Evolutionary conservation across 2,329 filamentous ascomycete genomes (phyloP).

Genomic region (Aureobasidium subglaciale): DNA sequence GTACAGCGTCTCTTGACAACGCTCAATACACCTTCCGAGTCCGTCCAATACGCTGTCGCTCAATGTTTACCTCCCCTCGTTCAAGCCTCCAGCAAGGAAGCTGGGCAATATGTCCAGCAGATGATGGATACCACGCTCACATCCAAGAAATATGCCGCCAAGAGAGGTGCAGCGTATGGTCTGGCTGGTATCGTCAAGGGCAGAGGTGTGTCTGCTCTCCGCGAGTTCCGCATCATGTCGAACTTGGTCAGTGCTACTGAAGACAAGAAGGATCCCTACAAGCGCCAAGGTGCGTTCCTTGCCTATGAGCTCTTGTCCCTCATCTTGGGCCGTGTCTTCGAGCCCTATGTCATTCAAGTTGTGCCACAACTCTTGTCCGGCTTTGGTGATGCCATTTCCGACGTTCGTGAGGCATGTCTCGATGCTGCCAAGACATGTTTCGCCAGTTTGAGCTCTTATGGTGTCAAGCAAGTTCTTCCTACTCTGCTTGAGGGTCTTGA

Average conservation of each 20-base stretch:
- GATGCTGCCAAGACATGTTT: slow-evolving; percentile 94
- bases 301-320: slow-evolving; percentile 86
- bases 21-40: slow-evolving; percentile 88
- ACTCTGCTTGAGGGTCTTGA: slow-evolving; percentile 87
- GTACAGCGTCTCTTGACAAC: slow-evolving; percentile 80
- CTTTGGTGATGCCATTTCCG: slow-evolving; percentile 80
- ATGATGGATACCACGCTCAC: slow-evolving; percentile 76
- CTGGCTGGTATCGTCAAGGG: slow-evolving; percentile 84
- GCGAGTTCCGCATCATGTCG: slow-evolving; percentile 79
- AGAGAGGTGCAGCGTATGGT: slow-evolving; percentile 90
- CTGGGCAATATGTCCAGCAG: slow-evolving; percentile 70
- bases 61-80: slow-evolving; percentile 91
- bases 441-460: slow-evolving; percentile 84
- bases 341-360: slow-evolving; percentile 93
- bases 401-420: slow-evolving; percentile 87
- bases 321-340: slow-evolving; percentile 80
- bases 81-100: slow-evolving; percentile 68
- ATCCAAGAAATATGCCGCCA: slow-evolving; percentile 84
- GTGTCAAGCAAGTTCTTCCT: slow-evolving; percentile 89
- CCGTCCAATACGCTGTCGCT: slow-evolving; percentile 92
- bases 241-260: slow-evolving; percentile 76
- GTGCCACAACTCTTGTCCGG: slow-evolving; percentile 82
- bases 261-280: slow-evolving; percentile 87
- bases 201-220: slow-evolving; percentile 72
- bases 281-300: slow-evolving; percentile 80